These are phyloP conservation scores for Carallia pectinifolia DNA, from an alignment of 345 rosid genomes.

Conservation along the genomic window DNA sequence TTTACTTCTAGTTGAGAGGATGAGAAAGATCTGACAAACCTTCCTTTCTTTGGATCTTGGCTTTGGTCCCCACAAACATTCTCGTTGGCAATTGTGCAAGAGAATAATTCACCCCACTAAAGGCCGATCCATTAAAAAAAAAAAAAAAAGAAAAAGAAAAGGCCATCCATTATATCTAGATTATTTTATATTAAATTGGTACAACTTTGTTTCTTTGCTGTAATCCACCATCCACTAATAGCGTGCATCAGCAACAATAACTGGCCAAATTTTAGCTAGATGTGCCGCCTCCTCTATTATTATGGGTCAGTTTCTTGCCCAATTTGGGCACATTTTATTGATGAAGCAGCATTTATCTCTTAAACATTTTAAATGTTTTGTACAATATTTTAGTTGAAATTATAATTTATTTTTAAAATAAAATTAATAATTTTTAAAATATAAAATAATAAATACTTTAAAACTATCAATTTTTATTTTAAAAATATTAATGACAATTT, in stretches of 20 bases:
- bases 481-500: too few relatives aligned
- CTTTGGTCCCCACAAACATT: constrained; percentile 60
- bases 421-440: too few relatives aligned
- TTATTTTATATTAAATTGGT: background rate
- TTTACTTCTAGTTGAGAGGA: constrained; percentile 7
- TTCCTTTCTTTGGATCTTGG: constrained; percentile 19
- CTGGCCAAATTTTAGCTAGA: constrained; percentile 17
- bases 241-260: constrained; percentile 7
- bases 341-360: too few relatives aligned
- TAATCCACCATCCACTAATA: constrained; percentile 45
- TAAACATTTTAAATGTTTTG: too few relatives aligned
- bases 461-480: too few relatives aligned
- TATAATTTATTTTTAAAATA: too few relatives aligned
- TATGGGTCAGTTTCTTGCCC: constrained; percentile 30
- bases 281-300: constrained; percentile 9
- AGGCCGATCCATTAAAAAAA: background rate
- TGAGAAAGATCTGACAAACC: constrained; percentile 40
- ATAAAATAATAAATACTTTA: too few relatives aligned
- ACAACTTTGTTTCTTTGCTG: constrained; percentile 36
- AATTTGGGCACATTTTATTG: background rate
- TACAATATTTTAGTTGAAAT: too few relatives aligned
- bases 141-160: too few relatives aligned
- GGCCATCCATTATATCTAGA: background rate
- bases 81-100: constrained; percentile 59
- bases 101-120: constrained; percentile 30